Evolutionary conservation across 495 filamentous ascomycete species (phyloP), one percentile per base, ranked within the genome.

Genomic region (Melanomma pulvis-pyrius): DNA sequence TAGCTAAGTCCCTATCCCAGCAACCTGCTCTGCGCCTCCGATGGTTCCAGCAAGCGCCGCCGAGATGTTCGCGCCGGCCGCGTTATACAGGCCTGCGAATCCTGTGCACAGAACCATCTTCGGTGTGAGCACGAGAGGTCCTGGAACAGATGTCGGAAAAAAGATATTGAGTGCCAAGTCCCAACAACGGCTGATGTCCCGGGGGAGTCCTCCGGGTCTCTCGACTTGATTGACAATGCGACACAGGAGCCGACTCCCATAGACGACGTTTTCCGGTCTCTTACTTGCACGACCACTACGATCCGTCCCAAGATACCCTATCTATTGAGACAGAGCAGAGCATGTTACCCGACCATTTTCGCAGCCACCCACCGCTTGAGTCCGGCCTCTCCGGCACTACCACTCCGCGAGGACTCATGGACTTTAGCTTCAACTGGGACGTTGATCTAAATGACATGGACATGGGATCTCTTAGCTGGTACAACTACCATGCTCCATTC

Each of bases 371-470:
- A 1, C 50, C 30, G 1, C 9, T 54, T 19, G 60, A 63, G 21
- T 46, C 60, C 7, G 41, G 21, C 25, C 26, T 55, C 9, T 63
- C 60, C 5, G 71, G 73, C 50, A 46, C 34, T 26, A 29, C 46
- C n/a, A 76, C 74, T 5, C 74, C 74, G 1, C 72, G 72, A 25
- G 74, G 74, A 19, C 53, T 74, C 1, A 69, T 76, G 52, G 78
- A 81, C 64, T 81, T 83, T 41, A 82, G 81, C 52, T 79, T 84
- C 6, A 78, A 85, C 50, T 75, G 80, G 36, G 81, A 83, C 61
- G 77, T 88, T 17, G 84, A 87, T 34, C 76, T 88, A 17, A 86
- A 83, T 25, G 85, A 87, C 21, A 75, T 84, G 4, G 87, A 89
- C 63, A 84, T 87, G 63, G 79, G 80, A 0, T 74, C 86, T 15